Evolutionary conservation across 352 stramenopile species (phyloP).

Genomic region (Blastocystis sp.): DNA sequence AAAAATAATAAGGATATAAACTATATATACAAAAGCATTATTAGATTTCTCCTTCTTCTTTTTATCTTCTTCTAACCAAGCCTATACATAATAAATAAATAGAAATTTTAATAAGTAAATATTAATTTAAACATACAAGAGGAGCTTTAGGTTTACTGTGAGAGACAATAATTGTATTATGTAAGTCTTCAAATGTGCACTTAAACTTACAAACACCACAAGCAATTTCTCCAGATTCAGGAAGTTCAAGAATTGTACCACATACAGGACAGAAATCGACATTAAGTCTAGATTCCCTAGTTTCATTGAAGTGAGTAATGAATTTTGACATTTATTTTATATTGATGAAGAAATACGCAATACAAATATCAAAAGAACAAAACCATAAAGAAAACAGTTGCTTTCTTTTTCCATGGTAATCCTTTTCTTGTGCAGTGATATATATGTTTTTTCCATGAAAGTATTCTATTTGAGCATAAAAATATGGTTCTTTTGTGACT

Average conservation of each 20-base stretch:
- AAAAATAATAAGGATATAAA: too few relatives aligned
- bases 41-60: constrained; percentile 26
- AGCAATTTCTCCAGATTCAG: constrained; percentile 27
- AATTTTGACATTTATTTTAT: constrained; percentile 27
- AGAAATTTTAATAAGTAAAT: too few relatives aligned
- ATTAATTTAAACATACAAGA: constrained; percentile 7
- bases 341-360: neutral
- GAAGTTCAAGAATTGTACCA: constrained; percentile 30
- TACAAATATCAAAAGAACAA: too few relatives aligned
- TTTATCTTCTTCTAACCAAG: constrained; percentile 17
- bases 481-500: too few relatives aligned
- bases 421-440: too few relatives aligned
- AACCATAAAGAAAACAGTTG: too few relatives aligned
- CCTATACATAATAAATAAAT: neutral
- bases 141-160: constrained; percentile 16
- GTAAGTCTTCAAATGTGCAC: constrained; percentile 16
- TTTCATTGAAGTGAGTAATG: constrained; percentile 24
- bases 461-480: too few relatives aligned
- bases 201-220: constrained; percentile 28
- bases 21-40: constrained; percentile 10
- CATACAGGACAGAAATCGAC: constrained; percentile 34
- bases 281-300: constrained; percentile 5
- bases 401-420: too few relatives aligned
- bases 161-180: constrained; percentile 25
- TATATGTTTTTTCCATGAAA: too few relatives aligned